These are phyloP conservation scores for Marvania coccoides DNA, from an alignment of 139 green algal species.

Conservation along the genomic window DNA sequence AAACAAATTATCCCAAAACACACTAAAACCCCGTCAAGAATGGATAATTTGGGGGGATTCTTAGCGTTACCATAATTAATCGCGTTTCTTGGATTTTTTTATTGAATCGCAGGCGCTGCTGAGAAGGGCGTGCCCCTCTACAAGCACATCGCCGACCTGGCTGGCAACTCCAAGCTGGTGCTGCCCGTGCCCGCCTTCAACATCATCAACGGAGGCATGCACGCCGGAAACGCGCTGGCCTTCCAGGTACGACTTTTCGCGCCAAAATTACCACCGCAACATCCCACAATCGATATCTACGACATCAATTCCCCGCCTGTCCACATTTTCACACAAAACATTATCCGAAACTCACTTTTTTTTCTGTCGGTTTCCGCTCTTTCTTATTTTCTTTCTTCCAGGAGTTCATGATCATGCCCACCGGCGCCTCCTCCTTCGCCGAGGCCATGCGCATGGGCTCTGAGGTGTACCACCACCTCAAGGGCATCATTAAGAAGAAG, in stretches of 20 bases:
- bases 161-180: slow-evolving; percentile 90
- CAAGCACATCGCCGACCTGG: slow-evolving; percentile 87
- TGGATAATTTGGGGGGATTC: no score
- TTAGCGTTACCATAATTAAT: neutral
- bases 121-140: slow-evolving; percentile 95
- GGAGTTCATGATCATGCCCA: slow-evolving; percentile 99
- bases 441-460: slow-evolving; percentile 85
- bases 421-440: slow-evolving; percentile 72
- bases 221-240: slow-evolving; percentile 96
- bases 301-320: no score
- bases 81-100: neutral
- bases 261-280: no score
- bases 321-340: no score
- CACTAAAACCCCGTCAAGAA: no score
- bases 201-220: slow-evolving; percentile 98
- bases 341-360: no score
- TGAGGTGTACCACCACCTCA: slow-evolving; percentile 95
- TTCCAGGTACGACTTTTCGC: no score
- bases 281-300: no score
- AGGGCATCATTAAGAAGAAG: slow-evolving; percentile 97
- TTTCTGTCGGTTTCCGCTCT: no score
- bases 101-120: slow-evolving; percentile 74
- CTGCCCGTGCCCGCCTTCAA: slow-evolving; percentile 98
- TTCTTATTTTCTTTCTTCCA: no score
- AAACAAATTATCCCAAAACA: neutral